These are phyloP conservation scores for Aspergillus indologenus DNA, from an alignment of 495 filamentous ascomycete genomes.

Conservation along the genomic window DNA sequence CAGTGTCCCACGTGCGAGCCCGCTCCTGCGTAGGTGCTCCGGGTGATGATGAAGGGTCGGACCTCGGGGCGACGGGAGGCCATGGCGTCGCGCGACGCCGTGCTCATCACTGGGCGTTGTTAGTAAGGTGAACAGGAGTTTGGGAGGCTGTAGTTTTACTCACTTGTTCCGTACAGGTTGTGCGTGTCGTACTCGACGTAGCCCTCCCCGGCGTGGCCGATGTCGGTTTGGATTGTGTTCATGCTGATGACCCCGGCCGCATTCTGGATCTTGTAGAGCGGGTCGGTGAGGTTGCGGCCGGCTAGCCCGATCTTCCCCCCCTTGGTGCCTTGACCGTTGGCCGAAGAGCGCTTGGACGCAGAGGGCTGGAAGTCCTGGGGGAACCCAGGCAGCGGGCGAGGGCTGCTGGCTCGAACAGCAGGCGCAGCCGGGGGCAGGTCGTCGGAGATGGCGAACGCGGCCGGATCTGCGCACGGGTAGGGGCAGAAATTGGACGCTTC, in stretches of 20 bases:
- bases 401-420: constrained; percentile 54
- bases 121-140: not conserved
- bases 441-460: constrained; percentile 45
- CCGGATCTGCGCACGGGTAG: constrained; percentile 69
- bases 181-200: constrained; percentile 76
- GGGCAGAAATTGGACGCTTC: constrained; percentile 71
- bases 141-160: constrained; percentile 15
- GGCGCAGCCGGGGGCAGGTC: constrained; percentile 65
- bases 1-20: constrained; percentile 79
- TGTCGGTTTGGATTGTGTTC: constrained; percentile 70
- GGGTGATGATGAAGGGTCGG: constrained; percentile 77
- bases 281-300: constrained; percentile 63
- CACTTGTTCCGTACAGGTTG: constrained; percentile 77
- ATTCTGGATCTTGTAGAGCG: constrained; percentile 74
- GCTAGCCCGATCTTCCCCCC: constrained; percentile 52
- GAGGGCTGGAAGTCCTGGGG: constrained; percentile 66
- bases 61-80: constrained; percentile 59
- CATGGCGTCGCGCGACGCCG: constrained; percentile 65
- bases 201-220: constrained; percentile 67
- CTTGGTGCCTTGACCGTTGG: constrained; percentile 14
- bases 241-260: constrained; percentile 66
- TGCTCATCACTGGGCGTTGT: constrained; percentile 64
- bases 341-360: constrained; percentile 15
- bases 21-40: constrained; percentile 79
- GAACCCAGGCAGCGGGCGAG: constrained; percentile 67